Conservation (phyloP, 2,329 filamentous ascomycete species). For the Phialophora macrospora region DNA sequence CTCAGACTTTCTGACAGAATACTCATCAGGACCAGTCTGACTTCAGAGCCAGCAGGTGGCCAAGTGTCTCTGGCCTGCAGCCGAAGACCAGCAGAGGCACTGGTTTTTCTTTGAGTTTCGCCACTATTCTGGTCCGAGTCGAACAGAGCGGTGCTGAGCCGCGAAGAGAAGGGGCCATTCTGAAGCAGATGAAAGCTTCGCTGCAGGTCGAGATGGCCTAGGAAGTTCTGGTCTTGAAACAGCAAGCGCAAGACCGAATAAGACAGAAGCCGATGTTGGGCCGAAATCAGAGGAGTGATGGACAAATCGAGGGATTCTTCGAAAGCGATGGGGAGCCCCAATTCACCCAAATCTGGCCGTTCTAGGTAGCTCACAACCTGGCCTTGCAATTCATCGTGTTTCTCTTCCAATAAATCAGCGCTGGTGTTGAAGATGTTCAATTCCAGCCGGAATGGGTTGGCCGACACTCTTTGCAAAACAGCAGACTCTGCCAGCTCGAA, state of each 20-base stretch:
- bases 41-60: slow-evolving; percentile 91
- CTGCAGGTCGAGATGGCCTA: slow-evolving; percentile 74
- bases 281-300: slow-evolving; percentile 72
- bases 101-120: slow-evolving; percentile 70
- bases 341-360: slow-evolving; percentile 8
- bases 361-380: slow-evolving; percentile 21
- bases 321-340: slow-evolving; percentile 27
- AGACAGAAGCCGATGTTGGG: slow-evolving; percentile 78
- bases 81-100: slow-evolving; percentile 78
- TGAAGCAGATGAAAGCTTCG: slow-evolving; percentile 81
- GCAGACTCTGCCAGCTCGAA: slow-evolving; percentile 12
- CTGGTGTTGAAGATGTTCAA: slow-evolving; percentile 14
- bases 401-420: background rate
- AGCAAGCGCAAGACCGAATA: slow-evolving; percentile 76
- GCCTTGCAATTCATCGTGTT: slow-evolving; percentile 23
- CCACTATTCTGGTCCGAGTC: slow-evolving; percentile 80
- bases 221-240: slow-evolving; percentile 73
- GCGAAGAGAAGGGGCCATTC: slow-evolving; percentile 80
- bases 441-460: slow-evolving; percentile 22
- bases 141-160: slow-evolving; percentile 81
- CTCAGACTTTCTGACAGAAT: slow-evolving; percentile 76
- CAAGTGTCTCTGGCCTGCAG: slow-evolving; percentile 80
- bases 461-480: background rate
- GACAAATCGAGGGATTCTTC: slow-evolving; percentile 61
- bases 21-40: slow-evolving; percentile 87